phyloP scores from a whole-genome alignment of 2,329 filamentous ascomycete genomes.

The Trichoderma polysporum region DNA sequence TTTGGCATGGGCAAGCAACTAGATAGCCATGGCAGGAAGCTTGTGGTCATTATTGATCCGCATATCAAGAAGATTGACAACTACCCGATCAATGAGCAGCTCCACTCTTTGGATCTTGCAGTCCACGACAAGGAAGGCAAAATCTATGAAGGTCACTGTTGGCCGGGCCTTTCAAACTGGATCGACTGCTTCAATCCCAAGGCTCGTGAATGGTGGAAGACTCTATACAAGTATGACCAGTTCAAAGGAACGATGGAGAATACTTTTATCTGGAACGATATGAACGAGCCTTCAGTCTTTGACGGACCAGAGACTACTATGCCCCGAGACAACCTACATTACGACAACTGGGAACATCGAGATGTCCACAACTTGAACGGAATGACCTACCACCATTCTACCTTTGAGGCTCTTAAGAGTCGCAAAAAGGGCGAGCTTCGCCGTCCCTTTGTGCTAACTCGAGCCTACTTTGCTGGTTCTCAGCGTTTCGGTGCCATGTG shows the following conservation, averaged over 20 bases:
- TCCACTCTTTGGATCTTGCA: conserved; percentile 80
- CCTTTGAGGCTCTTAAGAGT: conserved; percentile 77
- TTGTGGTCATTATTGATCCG: conserved; percentile 93
- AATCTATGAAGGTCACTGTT: conserved; percentile 96
- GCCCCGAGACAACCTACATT: conserved; percentile 96
- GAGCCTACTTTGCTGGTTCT: conserved; percentile 87
- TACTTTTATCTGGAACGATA: conserved; percentile 97
- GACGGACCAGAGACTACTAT: conserved; percentile 98
- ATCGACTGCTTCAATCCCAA: conserved; percentile 94
- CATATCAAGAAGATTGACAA: conserved; percentile 91
- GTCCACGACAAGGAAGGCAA: conserved; percentile 88
- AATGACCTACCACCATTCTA: conserved; percentile 93
- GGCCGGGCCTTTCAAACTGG: conserved; percentile 97
- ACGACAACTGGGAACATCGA: conserved; percentile 91
- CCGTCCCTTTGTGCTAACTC: conserved; percentile 88
- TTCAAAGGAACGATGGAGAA: conserved; percentile 88
- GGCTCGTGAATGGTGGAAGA: conserved; percentile 86
- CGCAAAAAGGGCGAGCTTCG: conserved; percentile 83
- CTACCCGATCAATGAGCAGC: conserved; percentile 74
- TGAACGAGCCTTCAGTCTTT: conserved; percentile 99
- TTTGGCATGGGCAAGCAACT: conserved; percentile 85
- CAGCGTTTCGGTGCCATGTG: conserved; percentile 94
- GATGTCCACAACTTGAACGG: conserved; percentile 96
- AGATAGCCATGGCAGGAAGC: conserved; percentile 79
- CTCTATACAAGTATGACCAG: conserved; percentile 79